phyloP scores from a whole-genome alignment of 1,284 basidiomycete genomes.

The Rhizoctonia solani region DNA sequence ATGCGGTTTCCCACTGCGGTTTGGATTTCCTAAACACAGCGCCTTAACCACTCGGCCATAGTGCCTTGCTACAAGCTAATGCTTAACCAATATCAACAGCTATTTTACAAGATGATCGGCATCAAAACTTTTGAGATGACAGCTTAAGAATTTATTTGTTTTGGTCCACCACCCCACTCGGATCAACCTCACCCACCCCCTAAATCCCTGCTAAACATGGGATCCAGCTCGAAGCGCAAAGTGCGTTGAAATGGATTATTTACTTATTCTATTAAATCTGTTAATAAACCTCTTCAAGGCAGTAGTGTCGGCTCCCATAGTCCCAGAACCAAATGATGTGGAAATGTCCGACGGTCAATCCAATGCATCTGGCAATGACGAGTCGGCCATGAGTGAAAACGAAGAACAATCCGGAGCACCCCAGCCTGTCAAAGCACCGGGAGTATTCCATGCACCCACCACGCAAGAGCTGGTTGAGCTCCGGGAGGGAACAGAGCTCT shows the following conservation, averaged over 20 bases:
- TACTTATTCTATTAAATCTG: neutral
- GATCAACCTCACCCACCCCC: neutral
- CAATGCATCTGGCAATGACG: neutral
- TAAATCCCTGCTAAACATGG: neutral
- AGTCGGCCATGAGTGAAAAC: neutral
- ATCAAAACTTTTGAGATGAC: conserved; percentile 1
- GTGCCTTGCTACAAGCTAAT: neutral
- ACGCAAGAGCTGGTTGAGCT: conserved; percentile 72
- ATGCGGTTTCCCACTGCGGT: conserved; percentile 35
- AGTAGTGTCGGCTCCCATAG: neutral
- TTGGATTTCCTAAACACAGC: conserved; percentile 33
- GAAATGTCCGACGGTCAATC: neutral
- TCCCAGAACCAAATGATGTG: neutral
- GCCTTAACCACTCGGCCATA: conserved; percentile 35
- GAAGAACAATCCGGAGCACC: neutral
- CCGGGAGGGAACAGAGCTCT: conserved; percentile 78
- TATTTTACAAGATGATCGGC: neutral
- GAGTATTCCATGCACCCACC: conserved; percentile 48
- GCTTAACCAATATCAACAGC: neutral
- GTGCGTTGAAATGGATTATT: neutral
- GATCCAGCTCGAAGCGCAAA: conserved; percentile 5
- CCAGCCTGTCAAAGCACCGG: conserved; percentile 1
- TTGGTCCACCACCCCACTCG: neutral
- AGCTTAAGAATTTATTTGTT: neutral
- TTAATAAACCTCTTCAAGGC: conserved; percentile 10